Conservation (phyloP, 129 eudicot genomes). For the Lactuca sativa region DNA sequence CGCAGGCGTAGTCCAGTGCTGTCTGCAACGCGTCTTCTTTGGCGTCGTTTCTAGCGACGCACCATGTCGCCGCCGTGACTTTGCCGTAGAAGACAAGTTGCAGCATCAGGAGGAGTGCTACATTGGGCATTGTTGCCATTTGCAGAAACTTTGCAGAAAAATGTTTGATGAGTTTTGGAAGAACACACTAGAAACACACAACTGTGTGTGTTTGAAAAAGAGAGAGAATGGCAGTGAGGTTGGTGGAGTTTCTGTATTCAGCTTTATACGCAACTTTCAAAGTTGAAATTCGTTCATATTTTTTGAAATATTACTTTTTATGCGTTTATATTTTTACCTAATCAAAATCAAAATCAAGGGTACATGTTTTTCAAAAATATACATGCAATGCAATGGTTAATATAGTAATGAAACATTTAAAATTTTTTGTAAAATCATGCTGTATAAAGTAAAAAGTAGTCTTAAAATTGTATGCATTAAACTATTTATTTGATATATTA, state of each 20-base stretch:
- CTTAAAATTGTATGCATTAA: too few relatives aligned
- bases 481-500: too few relatives aligned
- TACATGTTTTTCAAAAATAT: too few relatives aligned
- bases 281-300: too few relatives aligned
- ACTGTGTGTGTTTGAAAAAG: not conserved
- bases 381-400: too few relatives aligned
- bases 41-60: slow-evolving; percentile 36
- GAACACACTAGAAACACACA: not conserved
- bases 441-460: too few relatives aligned
- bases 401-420: too few relatives aligned
- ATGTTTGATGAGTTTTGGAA: slow-evolving; percentile 15
- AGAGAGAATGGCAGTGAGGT: slow-evolving; percentile 17
- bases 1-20: slow-evolving; percentile 75
- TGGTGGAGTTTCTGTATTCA: slow-evolving; percentile 7
- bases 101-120: not conserved
- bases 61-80: slow-evolving; percentile 28
- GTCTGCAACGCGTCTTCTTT: slow-evolving; percentile 31
- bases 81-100: slow-evolving; percentile 10
- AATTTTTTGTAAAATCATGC: too few relatives aligned
- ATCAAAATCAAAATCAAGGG: too few relatives aligned
- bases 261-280: not conserved
- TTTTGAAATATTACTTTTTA: too few relatives aligned
- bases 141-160: not conserved
- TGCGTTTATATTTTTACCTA: too few relatives aligned
- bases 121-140: slow-evolving; percentile 25